A percentile compares a stretch with the other conserved stretches of the same genome.
Evolutionary conservation across 805 yeast genomes (phyloP).

Genomic region (Schwanniomyces sp.): DNA sequence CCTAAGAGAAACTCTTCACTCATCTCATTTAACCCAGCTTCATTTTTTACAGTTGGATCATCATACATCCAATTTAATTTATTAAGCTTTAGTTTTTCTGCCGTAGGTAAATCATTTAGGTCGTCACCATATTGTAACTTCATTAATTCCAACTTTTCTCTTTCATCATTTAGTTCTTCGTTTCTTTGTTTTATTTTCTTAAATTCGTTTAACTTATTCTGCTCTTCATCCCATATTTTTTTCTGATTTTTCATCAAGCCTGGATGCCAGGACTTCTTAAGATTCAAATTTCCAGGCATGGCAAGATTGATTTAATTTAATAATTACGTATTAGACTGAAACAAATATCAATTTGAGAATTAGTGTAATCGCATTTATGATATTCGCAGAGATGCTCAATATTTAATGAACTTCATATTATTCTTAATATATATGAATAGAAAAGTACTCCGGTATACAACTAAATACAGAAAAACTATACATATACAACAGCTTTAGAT

Average conservation of each 20-base stretch:
- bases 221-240: conserved; percentile 82
- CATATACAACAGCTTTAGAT: neutral
- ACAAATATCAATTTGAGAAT: neutral
- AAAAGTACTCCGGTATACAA: conserved; percentile 4
- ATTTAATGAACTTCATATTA: neutral
- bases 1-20: conserved; percentile 32
- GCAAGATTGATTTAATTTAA: neutral
- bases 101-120: conserved; percentile 31
- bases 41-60: conserved; percentile 43
- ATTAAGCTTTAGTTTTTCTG: conserved; percentile 35
- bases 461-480: conserved; percentile 3
- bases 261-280: conserved; percentile 97
- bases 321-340: too few relatives aligned
- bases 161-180: conserved; percentile 61
- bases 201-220: conserved; percentile 70
- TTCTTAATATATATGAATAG: neutral
- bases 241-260: conserved; percentile 80
- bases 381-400: neutral
- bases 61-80: conserved; percentile 89
- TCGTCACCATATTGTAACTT: conserved; percentile 45
- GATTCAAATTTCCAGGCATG: conserved; percentile 79
- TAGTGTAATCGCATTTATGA: neutral
- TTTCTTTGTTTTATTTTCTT: conserved; percentile 62
- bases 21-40: conserved; percentile 36
- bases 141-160: conserved; percentile 56